Evolutionary conservation across 1,284 basidiomycete genomes (phyloP), one percentile per base, ranked within the genome.

Genomic region (Fomitopsis pinicola): DNA sequence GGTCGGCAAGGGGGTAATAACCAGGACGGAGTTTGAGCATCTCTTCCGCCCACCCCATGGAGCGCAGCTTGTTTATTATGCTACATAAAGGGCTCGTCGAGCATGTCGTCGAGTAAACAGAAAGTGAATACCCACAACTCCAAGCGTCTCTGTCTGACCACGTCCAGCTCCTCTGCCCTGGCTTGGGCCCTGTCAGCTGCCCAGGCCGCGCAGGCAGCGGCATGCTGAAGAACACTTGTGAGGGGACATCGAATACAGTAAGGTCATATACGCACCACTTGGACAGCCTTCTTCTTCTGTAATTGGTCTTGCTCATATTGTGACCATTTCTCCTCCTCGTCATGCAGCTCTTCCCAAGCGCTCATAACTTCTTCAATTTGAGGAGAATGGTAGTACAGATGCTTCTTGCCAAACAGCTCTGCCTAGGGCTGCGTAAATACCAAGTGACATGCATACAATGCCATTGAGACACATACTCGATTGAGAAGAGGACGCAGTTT

Each of bases 1-100:
- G 59, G 42, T 55, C 17, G 12, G 53, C 10, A 6, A 42, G 28
- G 9, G 30, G 30, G 15, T 12, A 45, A 4, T 33, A 6, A 17
- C 54, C 52, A 7, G 17, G 12, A 7, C 40, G 30, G 22, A 54
- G 33, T 17, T 7, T 46, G 35, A 56, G 53, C 3, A 60, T 19
- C 22, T 60, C 59, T 48, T 55, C 44, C 8, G 35, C 40, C 53
- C 53, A 60, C 3, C 59, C 59, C 30, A 42, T 30, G 19, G 48
- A 44, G 7, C 59, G 59, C 17, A 60, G 40, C 10, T 42, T 46
- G 3, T 14, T n/a, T 12, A 52, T 15, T 33, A 60, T 40, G 35
- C 59, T 60, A 30, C 46, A n/a, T 35, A 2, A 33, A 36, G 35
- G 35, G 35, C 10, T 36, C 35, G 35, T 14, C 40, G 12, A 17